Conservation (phyloP, 306 rosid genomes). For the Corylus avellana region DNA sequence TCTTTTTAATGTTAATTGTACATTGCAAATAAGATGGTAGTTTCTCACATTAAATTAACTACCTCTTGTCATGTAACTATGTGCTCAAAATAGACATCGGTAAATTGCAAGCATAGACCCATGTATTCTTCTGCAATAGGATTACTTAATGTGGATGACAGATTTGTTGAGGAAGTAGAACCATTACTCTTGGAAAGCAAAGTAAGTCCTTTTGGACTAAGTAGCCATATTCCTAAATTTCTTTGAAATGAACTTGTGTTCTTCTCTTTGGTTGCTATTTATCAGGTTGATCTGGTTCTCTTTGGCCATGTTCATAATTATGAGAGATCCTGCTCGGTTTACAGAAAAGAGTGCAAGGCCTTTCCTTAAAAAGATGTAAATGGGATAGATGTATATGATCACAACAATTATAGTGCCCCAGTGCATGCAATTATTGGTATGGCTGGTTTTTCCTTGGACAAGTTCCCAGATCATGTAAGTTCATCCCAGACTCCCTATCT, state of each 20-base stretch:
- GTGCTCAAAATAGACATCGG: background rate
- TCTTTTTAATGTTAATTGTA: too few relatives aligned
- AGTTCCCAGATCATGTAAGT: slow-evolving; percentile 47
- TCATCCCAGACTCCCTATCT: slow-evolving; percentile 17
- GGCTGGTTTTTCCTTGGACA: slow-evolving; percentile 82
- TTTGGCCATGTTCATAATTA: slow-evolving; percentile 88
- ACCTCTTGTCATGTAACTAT: background rate
- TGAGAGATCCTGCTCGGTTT: slow-evolving; percentile 79
- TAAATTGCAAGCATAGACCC: slow-evolving; percentile 76
- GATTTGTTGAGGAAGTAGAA: slow-evolving; percentile 53
- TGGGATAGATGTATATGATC: slow-evolving; percentile 70
- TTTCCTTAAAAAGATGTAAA: slow-evolving; percentile 57
- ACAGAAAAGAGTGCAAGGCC: slow-evolving; percentile 46
- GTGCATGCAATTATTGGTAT: slow-evolving; percentile 83
- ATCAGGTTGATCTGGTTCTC: slow-evolving; percentile 76
- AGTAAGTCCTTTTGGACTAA: slow-evolving; percentile 35
- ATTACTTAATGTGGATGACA: slow-evolving; percentile 8
- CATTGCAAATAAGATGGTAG: too few relatives aligned
- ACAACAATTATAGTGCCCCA: slow-evolving; percentile 71
- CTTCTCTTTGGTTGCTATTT: slow-evolving; percentile 6
- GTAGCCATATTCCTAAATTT: background rate
- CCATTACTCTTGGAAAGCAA: slow-evolving; percentile 60
- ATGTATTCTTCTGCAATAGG: slow-evolving; percentile 62
- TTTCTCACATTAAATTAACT: background rate
- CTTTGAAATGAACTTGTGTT: background rate